Evolutionary conservation across 805 yeast species (phyloP), one percentile per base, ranked within the genome.

Genomic region (Wickerhamomyces chaumierensis): DNA sequence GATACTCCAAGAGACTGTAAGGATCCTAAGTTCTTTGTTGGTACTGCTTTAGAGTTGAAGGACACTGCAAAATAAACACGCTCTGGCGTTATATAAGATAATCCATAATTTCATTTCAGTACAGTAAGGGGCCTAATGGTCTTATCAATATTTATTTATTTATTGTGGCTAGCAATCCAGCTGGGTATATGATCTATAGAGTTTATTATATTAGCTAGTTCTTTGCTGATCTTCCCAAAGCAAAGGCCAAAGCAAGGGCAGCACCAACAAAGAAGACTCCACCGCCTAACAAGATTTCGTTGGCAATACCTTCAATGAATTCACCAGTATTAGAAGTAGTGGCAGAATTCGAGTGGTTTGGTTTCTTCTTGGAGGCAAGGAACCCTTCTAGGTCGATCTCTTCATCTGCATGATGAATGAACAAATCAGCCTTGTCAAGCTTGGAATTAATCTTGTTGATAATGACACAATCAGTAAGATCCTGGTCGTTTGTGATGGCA

Each of bases 401-500:
- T 38, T 69, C 69, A 47, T 78, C 76, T 0, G 79, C 73, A 51
- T 78, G 79, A 55, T 84, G 94, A 33, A 86, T 62, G 47, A 68
- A 74, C 32, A 86, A 58, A 48, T 84, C 94, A 8, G 84, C 82
- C 55, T 81, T 81, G 31, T 73, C 78, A 33, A 61, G 56, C 8
- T 66, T 62, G 25, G 71, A 52, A 38, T 58, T 63, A 13, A 28
- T 28, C 38, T 62, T 63, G 46, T 79, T 67, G 33, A 80, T 68
- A 37, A 59, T 56, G n/a, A 81, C 75, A 53, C 94, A 84, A 46
- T 85, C 94, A 17, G 64, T 51, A 41, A 86, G 66, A 52, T 86
- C 95, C 48, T 69, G 71, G 49, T 80, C 81, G 3, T 81, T 70
- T 0, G 92, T 81, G 31, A 86, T 73, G 1, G 85, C 77, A 18